Conservation (phyloP, 2,329 filamentous ascomycete genomes). For the Teratosphaeria nubilosa region DNA sequence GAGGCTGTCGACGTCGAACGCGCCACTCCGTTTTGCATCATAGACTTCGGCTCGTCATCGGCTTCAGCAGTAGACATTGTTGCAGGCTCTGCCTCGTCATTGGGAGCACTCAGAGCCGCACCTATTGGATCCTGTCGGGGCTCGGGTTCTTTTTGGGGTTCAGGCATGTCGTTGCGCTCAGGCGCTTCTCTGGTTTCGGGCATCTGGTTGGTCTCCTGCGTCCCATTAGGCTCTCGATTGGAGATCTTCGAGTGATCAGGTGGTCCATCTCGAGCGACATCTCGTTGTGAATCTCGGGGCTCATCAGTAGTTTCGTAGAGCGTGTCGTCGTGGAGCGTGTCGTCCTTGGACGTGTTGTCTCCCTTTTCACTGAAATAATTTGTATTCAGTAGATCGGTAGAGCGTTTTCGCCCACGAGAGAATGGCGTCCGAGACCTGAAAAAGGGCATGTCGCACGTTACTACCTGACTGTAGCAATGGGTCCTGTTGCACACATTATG, state of each 20-base stretch:
- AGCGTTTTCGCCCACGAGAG: not conserved
- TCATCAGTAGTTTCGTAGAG: not conserved
- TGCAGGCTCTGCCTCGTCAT: not conserved
- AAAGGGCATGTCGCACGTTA: not conserved
- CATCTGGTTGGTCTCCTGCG: no score
- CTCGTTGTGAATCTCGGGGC: not conserved
- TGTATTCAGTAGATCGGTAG: not conserved
- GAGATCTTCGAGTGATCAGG: not conserved
- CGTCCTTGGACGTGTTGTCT: not conserved
- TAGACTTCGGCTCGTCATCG: not conserved
- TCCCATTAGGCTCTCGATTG: not conserved
- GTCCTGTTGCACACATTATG: not conserved
- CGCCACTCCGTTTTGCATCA: not conserved
- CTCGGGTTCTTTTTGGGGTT: not conserved
- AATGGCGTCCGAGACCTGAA: not conserved
- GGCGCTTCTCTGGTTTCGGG: no score
- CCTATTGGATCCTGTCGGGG: not conserved
- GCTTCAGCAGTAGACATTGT: not conserved
- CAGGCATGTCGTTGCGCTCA: no score
- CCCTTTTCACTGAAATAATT: not conserved
- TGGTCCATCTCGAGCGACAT: not conserved
- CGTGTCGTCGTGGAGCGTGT: not conserved
- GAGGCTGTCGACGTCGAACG: not conserved
- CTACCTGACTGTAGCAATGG: not conserved
- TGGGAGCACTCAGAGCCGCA: not conserved